Conservation (phyloP, 148 eudicot genomes). For the Camellia granthamiana region DNA sequence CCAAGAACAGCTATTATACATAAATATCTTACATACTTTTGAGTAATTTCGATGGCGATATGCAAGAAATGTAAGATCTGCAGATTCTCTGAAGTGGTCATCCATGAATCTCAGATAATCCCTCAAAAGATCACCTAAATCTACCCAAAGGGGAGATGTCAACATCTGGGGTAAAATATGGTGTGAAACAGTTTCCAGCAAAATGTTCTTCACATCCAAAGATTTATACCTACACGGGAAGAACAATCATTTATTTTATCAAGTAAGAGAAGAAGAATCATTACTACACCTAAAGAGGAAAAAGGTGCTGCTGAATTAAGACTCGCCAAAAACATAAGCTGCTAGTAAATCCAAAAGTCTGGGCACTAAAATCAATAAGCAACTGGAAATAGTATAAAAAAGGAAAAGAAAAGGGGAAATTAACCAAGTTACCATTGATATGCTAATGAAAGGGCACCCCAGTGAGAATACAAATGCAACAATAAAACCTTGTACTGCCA, state of each 20-base stretch:
- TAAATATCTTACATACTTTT: constrained; percentile 48
- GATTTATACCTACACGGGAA: constrained; percentile 62
- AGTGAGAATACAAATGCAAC: constrained; percentile 74
- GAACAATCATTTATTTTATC: not conserved
- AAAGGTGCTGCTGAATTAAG: too few species aligned
- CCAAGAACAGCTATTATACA: not conserved
- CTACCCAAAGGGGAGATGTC: constrained; percentile 69
- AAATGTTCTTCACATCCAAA: constrained; percentile 88
- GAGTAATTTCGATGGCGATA: constrained; percentile 94
- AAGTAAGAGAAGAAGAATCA: not conserved
- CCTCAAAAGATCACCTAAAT: constrained; percentile 54
- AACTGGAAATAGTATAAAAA: not conserved
- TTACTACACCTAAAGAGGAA: constrained; percentile 9
- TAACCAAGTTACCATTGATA: constrained; percentile 54
- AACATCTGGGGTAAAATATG: constrained; percentile 90
- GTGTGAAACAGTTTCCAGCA: constrained; percentile 76
- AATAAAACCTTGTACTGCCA: constrained; percentile 78
- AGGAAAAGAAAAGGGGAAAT: not conserved
- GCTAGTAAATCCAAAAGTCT: constrained; percentile 2
- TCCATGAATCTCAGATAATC: constrained; percentile 92
- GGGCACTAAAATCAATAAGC: not conserved
- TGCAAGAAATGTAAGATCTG: constrained; percentile 93
- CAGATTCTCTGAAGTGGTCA: constrained; percentile 88
- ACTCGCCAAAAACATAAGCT: not conserved
- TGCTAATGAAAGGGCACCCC: constrained; percentile 79